Percentiles rank a stretch among this genome's conserved stretches.
Conservation (phyloP, 495 filamentous ascomycete species). For the Cryomyces minteri region DNA sequence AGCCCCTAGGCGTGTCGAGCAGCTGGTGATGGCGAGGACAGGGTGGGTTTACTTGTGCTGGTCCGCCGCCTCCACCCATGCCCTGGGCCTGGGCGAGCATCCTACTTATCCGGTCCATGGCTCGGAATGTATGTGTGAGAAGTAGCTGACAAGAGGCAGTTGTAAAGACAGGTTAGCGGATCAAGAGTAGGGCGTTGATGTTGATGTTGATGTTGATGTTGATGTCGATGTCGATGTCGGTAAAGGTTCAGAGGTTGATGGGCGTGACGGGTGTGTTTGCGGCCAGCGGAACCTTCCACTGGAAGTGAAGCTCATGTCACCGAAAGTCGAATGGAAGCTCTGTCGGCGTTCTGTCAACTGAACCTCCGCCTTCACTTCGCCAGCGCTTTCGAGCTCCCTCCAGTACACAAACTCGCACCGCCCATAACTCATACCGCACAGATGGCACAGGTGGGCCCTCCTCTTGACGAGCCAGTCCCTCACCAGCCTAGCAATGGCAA, state of each 20-base stretch:
- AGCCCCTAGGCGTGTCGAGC: too few species aligned
- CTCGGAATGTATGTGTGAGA: slow-evolving; percentile 3
- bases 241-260: too few species aligned
- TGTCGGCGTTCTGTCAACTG: background rate
- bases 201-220: too few species aligned
- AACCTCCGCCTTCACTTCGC: background rate
- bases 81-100: slow-evolving; percentile 64
- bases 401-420: background rate
- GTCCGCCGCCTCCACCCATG: slow-evolving; percentile 50
- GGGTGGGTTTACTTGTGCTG: slow-evolving; percentile 50
- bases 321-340: too few species aligned
- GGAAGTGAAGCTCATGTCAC: too few species aligned
- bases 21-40: too few species aligned
- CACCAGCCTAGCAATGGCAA: slow-evolving; percentile 32
- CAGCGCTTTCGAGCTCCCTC: background rate
- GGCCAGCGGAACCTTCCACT: too few species aligned
- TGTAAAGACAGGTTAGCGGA: background rate
- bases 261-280: too few species aligned
- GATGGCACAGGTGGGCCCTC: slow-evolving; percentile 1
- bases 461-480: slow-evolving; percentile 2
- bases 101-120: slow-evolving; percentile 74
- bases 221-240: too few species aligned
- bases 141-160: background rate
- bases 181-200: background rate
- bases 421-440: too few species aligned